Evolutionary conservation across 2,329 filamentous ascomycete species (phyloP).

Genomic region (Pseudogymnoascus sp.): DNA sequence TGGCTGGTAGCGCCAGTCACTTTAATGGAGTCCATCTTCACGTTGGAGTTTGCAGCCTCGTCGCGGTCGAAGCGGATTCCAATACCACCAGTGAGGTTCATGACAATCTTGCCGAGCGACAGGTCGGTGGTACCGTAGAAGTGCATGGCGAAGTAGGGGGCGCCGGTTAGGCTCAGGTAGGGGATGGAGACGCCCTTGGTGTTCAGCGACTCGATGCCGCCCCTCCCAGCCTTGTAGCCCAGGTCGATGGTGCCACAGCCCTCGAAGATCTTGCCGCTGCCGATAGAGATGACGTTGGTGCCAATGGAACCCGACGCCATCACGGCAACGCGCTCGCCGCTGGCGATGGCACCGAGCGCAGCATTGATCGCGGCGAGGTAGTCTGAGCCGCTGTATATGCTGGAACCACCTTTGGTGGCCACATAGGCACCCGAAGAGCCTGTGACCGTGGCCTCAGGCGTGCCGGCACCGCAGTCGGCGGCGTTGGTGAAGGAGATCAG

Average conservation of each 20-base stretch:
- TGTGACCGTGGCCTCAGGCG: conserved; percentile 39
- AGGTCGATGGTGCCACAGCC: conserved; percentile 50
- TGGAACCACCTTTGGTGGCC: conserved; percentile 36
- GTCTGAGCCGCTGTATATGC: conserved; percentile 44
- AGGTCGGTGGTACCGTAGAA: conserved; percentile 45
- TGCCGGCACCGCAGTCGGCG: conserved; percentile 42
- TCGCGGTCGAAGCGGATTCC: conserved; percentile 53
- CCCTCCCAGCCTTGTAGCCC: conserved; percentile 35
- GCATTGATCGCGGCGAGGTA: conserved; percentile 47
- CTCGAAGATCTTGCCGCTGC: conserved; percentile 48
- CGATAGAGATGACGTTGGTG: conserved; percentile 42
- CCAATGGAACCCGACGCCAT: conserved; percentile 49
- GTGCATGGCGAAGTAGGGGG: conserved; percentile 48
- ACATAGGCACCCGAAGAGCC: conserved; percentile 39
- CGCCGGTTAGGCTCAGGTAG: conserved; percentile 49
- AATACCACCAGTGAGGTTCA: conserved; percentile 46
- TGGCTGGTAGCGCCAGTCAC: conserved; percentile 47
- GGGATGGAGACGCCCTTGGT: conserved; percentile 44
- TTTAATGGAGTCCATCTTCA: conserved; percentile 43
- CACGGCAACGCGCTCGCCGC: conserved; percentile 45
- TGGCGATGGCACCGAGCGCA: conserved; percentile 43
- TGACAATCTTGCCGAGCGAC: conserved; percentile 42
- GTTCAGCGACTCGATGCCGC: conserved; percentile 46
- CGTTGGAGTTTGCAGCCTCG: conserved; percentile 42
- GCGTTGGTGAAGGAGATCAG: conserved; percentile 30